Evolutionary conservation across 2,329 filamentous ascomycete genomes (phyloP), one percentile per base, ranked within the genome.

Genomic region (Sporothrix sp.): DNA sequence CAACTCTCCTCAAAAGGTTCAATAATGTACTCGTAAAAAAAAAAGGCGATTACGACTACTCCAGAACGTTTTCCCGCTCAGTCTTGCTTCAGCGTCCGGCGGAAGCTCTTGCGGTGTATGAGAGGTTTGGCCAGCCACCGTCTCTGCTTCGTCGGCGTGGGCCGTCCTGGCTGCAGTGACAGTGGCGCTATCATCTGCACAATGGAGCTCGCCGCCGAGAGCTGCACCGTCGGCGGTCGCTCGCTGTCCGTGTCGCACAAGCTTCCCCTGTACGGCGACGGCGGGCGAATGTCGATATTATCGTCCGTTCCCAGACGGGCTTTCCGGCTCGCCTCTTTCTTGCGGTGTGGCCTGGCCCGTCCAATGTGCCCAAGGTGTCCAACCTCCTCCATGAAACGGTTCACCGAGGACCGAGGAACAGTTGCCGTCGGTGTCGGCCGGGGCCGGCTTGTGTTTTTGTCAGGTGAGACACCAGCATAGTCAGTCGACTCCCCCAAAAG

Each of bases 101-200:
- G 48, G 14, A 39, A 13, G 20, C 49, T 36, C 20, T n/a, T 16
- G 10, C 51, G 51, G 7, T 50, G 51, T 11, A 50, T 36, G 11
- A 44, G 20, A 10, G 46, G 36, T 7, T 38, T 32, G 27, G 40
- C 42, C 14, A 52, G 35, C 51, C 51, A 52, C 21, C 43, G 39
- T 20, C 33, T 27, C n/a, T 18, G 42, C 20, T 25, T 27, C 16
- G 30, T 18, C 20, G 38, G 43, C 7, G 21, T 9, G 14, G 27
- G 3, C 33, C 16, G 20, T 30, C 36, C 6, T 7, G 10, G 38
- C 25, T 32, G 40, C 7, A 8, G 39, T 20, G 50, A 21, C 50
- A 32, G 16, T 35, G 33, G 60, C 59, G 9, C 61, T 62, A 11
- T 67, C 66, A 25, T 63, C 63, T 43, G 16, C 21, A 25, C 28